Base-by-base conservation (phyloP, 2,329 filamentous ascomycete genomes). In the Aspergillus texensis region DNA sequence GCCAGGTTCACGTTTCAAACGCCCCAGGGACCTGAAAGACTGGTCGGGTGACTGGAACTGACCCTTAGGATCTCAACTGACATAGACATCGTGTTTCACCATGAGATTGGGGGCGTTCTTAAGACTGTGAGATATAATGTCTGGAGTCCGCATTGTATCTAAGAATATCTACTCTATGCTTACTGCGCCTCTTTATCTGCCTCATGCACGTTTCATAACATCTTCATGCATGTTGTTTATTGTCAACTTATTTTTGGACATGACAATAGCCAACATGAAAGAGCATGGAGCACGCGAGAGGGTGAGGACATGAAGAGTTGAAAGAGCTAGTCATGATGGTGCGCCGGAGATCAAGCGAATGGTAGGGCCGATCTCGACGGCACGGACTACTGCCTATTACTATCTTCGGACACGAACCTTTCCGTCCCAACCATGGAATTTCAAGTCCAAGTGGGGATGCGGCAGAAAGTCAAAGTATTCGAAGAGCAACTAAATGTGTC, bases 151-250 rank as follows among this genome's bases (percentile, higher is more conserved):
- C 32, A 21, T 24, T 36, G 32, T 36, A 26, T 39, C 52, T 55
- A 55, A 55, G 26, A 55, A 55, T 55, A 55, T 55, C 52, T 34
- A 36, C 52, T 54, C 52, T 54, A 14, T 19, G 28, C 52, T 54
- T 21, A 14, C 34, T 26, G 19, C n/a, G 32, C 14, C 52, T 55
- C 52, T 55, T 55, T 55, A 55, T 39, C 11, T 55, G 52, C 52
- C 52, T 36, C 32, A 39, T 39, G 52, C n/a, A 26, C 12, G 52
- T 39, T 55, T 55, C 52, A 55, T 21, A 21, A 36, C 30, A 39
- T 55, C 52, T 55, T 36, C 52, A 55, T 39, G 21, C 32, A 11
- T 55, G 34, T 14, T 55, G n/a, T 55, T 55, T 55, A 55, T 55
- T 55, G 30, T 55, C 30, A 24, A 39, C 14, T 55, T 55, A 39